Percentiles rank a stretch among this genome's conserved stretches.
phyloP scores from a whole-genome alignment of 2,329 filamentous ascomycete genomes.

The Botrytis paeoniae region DNA sequence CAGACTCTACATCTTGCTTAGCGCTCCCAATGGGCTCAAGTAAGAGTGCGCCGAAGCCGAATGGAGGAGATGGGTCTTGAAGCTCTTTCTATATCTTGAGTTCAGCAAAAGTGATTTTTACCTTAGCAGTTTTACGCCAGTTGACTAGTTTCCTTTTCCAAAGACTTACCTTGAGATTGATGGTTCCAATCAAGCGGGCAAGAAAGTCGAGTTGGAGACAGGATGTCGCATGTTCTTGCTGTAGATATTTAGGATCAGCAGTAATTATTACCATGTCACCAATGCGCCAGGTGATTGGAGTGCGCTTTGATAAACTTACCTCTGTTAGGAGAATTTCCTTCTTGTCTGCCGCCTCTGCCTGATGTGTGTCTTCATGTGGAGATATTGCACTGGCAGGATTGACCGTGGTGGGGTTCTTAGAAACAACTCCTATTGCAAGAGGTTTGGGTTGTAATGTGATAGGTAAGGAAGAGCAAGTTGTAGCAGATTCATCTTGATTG shows the following conservation, averaged over 20 bases:
- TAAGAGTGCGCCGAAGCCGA: neutral
- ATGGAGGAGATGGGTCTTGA: neutral
- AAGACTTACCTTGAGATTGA: neutral
- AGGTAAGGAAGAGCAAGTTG: neutral
- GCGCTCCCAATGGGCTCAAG: neutral
- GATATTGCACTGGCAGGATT: neutral
- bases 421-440: neutral
- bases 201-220: neutral
- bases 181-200: neutral
- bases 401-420: no score
- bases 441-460: neutral
- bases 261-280: neutral
- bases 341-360: neutral
- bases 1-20: neutral
- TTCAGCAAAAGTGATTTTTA: neutral
- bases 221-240: neutral
- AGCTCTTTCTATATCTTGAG: neutral
- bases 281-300: neutral
- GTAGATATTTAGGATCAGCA: neutral
- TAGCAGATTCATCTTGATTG: neutral
- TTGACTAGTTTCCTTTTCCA: neutral
- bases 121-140: no score
- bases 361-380: neutral
- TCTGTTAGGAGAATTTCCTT: neutral
- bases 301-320: neutral